Conservation (phyloP, 208 protist genomes). For the Leishmania guyanensis region DNA sequence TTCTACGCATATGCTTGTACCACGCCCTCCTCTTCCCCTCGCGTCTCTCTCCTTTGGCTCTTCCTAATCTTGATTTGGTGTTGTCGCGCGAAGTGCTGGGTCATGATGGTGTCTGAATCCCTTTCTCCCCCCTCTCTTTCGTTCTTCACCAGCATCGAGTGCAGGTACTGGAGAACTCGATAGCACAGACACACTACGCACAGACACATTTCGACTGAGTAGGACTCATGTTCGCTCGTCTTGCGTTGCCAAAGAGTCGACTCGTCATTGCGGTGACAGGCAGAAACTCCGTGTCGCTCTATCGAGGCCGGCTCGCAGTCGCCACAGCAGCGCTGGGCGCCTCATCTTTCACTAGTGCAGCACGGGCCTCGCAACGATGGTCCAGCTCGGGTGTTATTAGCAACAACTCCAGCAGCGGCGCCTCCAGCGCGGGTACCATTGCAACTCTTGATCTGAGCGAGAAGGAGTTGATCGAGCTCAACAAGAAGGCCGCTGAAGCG, state of each 20-base stretch:
- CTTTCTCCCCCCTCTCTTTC: background rate
- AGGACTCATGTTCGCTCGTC: slow-evolving; percentile 3
- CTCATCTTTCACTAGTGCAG: background rate
- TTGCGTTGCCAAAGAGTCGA: background rate
- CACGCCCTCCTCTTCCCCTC: background rate
- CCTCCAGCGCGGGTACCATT: background rate
- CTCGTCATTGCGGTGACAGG: background rate
- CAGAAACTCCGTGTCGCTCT: background rate
- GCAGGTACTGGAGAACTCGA: background rate
- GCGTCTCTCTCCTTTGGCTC: background rate
- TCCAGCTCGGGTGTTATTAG: slow-evolving; percentile 5
- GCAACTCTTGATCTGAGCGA: slow-evolving; percentile 8
- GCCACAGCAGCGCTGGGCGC: background rate
- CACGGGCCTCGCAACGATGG: background rate
- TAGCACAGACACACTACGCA: background rate
- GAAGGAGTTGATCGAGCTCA: slow-evolving; percentile 64
- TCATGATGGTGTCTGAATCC: background rate
- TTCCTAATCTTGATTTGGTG: background rate
- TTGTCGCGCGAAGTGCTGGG: background rate
- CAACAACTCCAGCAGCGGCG: background rate
- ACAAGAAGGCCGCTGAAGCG: slow-evolving; percentile 54
- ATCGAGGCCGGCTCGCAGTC: background rate
- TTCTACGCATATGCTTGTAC: background rate
- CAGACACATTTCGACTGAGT: background rate
- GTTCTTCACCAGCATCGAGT: background rate